Conservation (phyloP, 176 grass and related monocot species). For the Triticum aestivum region DNA sequence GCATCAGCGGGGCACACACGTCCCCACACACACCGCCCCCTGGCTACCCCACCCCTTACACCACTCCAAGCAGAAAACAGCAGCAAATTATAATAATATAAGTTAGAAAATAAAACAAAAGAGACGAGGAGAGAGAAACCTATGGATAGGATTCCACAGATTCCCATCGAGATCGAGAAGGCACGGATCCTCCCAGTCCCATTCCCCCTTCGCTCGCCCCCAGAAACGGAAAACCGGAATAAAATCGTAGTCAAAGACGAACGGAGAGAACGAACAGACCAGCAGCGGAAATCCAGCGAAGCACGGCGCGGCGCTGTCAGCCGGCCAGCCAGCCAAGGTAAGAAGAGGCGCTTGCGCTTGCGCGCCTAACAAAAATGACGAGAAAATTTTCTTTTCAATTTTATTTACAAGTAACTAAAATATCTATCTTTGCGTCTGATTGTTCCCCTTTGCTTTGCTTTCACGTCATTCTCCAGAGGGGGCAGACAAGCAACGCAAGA, state of each 20-base stretch:
- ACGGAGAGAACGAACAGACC: neutral
- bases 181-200: neutral
- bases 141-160: constrained; percentile 10
- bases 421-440: neutral
- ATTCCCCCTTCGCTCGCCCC: neutral
- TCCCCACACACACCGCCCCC: constrained; percentile 16
- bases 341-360: neutral
- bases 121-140: neutral
- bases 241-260: neutral
- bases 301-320: constrained; percentile 14
- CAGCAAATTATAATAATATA: neutral
- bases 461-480: constrained; percentile 30
- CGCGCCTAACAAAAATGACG: no score
- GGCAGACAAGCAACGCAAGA: neutral
- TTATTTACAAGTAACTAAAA: no score
- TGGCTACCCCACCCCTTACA: neutral
- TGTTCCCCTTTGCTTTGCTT: constrained; percentile 23
- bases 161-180: neutral
- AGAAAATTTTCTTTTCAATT: no score
- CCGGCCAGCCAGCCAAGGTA: neutral
- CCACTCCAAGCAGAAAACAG: neutral
- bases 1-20: constrained; percentile 6
- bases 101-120: neutral
- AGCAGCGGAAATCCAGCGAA: neutral
- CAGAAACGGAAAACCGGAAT: no score